These are phyloP conservation scores for Rosellinia necatrix DNA, from an alignment of 2,329 filamentous ascomycete genomes.

Conservation along the genomic window DNA sequence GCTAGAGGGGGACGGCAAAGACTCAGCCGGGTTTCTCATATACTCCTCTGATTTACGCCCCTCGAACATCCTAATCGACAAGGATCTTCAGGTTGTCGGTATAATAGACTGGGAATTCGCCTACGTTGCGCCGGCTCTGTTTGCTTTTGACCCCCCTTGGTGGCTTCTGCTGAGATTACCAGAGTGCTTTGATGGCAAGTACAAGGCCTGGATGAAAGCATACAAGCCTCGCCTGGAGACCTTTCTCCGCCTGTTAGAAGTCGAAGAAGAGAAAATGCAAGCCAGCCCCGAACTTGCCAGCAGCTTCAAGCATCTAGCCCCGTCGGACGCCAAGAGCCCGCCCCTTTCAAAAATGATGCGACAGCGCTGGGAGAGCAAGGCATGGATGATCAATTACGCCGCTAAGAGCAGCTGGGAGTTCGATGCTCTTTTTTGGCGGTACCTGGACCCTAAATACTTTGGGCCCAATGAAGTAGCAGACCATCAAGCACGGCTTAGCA, in stretches of 20 bases:
- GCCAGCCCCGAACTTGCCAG: not conserved
- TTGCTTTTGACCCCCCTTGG: constrained; percentile 44
- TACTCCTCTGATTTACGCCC: constrained; percentile 21
- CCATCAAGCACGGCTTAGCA: not conserved
- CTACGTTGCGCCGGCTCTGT: constrained; percentile 43
- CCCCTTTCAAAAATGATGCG: constrained; percentile 38
- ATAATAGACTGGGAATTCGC: constrained; percentile 50
- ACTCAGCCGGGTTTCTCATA: constrained; percentile 34
- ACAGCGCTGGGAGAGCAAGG: constrained; percentile 42
- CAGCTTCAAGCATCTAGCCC: constrained; percentile 32
- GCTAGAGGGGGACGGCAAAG: not conserved
- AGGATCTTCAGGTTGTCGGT: constrained; percentile 36
- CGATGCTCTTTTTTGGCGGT: constrained; percentile 45
- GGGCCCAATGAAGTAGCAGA: constrained; percentile 29
- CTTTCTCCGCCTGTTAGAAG: constrained; percentile 42
- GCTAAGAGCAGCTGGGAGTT: constrained; percentile 45
- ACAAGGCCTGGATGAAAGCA: constrained; percentile 37
- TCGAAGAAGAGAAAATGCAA: constrained; percentile 36
- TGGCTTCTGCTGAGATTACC: constrained; percentile 44
- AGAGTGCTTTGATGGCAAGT: constrained; percentile 38
- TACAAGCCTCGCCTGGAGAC: constrained; percentile 42
- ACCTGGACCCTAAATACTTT: constrained; percentile 43
- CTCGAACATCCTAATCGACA: constrained; percentile 33
- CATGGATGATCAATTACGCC: constrained; percentile 43
- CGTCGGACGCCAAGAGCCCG: constrained; percentile 1